phyloP scores from a whole-genome alignment of 2,329 filamentous ascomycete genomes.

The Leptographium galeiforme region DNA sequence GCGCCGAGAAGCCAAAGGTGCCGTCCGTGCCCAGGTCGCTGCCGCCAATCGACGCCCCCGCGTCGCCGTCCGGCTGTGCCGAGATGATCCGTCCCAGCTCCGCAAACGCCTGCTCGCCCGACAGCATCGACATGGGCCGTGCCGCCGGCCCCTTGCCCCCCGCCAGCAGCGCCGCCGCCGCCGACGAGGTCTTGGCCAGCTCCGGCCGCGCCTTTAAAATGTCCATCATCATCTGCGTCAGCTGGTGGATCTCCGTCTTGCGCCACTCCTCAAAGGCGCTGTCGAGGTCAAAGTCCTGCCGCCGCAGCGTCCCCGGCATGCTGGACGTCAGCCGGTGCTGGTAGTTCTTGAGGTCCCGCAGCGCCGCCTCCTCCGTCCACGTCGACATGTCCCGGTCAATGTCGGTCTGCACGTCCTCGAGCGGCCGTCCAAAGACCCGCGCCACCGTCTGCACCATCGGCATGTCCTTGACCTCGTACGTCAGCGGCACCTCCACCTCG shows the following conservation, averaged over 20 bases:
- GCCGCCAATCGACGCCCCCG: constrained; percentile 14
- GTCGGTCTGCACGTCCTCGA: constrained; percentile 71
- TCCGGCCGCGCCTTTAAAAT: constrained; percentile 79
- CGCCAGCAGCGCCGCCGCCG: constrained; percentile 20
- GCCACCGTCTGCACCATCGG: constrained; percentile 78
- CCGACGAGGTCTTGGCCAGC: constrained; percentile 60
- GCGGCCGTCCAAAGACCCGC: constrained; percentile 69
- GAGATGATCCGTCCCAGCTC: constrained; percentile 39
- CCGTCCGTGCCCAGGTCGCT: constrained; percentile 42
- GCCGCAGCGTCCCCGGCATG: constrained; percentile 61
- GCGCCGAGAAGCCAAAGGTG: constrained; percentile 50
- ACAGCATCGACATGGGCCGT: constrained; percentile 30
- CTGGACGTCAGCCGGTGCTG: constrained; percentile 77
- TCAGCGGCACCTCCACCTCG: constrained; percentile 72
- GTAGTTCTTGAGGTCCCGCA: constrained; percentile 86
- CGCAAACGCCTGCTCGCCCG: constrained; percentile 36
- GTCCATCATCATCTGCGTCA: constrained; percentile 87
- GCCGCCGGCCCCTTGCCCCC: constrained; percentile 44
- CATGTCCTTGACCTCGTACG: constrained; percentile 95
- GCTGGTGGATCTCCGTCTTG: constrained; percentile 70
- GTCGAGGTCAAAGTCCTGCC: constrained; percentile 79
- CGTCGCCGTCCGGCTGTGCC: constrained; percentile 20
- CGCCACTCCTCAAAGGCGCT: constrained; percentile 86
- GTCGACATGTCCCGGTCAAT: constrained; percentile 66
- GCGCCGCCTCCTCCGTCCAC: constrained; percentile 86